Base-by-base conservation (phyloP, 306 rosid species). In the Rubus idaeus region DNA sequence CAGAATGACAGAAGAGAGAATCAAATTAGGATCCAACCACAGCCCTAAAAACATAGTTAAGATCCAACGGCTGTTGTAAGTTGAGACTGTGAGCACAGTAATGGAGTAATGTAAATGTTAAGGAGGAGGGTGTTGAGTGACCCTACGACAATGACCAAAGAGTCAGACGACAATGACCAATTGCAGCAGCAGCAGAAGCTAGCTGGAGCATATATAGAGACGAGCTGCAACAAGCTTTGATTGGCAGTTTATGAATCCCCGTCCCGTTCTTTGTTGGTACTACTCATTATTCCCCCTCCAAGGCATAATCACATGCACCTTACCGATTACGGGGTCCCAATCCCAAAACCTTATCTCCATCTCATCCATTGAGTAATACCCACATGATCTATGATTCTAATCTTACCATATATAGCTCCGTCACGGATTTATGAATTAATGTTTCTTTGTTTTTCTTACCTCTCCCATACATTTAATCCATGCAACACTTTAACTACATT, bases 121-220 rank as follows among this genome's bases (percentile, higher is more conserved):
- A 30, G 7, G 46, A 42, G 14, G 16, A 10, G 4, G 55, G 14
- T 65, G 49, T 40, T 65, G 70, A 44, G 57, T 42, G 77, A 74
- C 77, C 77, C 69, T 45, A 45, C 10, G 77, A 74, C 35, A 45
- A 65, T 44, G 77, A 74, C 77, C 21, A 60, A 13, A 60, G 58
- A 74, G 47, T 40, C 57, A 26, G 45, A 70, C 60, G 70, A 12
- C 20, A 20, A 56, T n/a, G 68, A 26, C 40, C 35, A 30, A 30
- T 30, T 30, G 35, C 35, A 30, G 35, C 35, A 1, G 35, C 35
- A 30, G 35, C 35, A 0, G 30, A 0, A 30, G 35, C 35, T 30
- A 30, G 35, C 35, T 30, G 35, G 35, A 30, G 35, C 35, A 30
- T n/a, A n/a, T n/a, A n/a, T 39, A 55, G 39, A n/a, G 76, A 53